Evolutionary conservation across 2,329 filamentous ascomycete species (phyloP).

Genomic region (Ophiostoma populinum): DNA sequence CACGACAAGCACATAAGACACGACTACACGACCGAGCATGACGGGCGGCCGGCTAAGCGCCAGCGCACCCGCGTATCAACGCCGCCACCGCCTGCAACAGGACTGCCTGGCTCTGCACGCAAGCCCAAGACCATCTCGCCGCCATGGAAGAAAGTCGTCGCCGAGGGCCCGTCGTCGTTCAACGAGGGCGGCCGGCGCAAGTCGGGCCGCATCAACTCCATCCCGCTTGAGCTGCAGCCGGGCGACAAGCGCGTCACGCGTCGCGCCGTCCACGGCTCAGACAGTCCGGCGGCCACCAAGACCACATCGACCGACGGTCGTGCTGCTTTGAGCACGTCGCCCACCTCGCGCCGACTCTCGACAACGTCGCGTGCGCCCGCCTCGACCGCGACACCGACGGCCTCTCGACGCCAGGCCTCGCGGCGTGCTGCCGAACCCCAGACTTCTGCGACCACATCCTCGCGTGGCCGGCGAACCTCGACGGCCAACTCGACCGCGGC

Average conservation of each 20-base stretch:
- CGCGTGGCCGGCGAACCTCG: conserved; percentile 8
- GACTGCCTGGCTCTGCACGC: conserved; percentile 17
- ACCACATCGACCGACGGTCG: not conserved
- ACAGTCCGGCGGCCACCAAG: conserved; percentile 19
- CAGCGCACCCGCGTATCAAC: conserved; percentile 37
- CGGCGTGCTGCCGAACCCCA: conserved; percentile 4
- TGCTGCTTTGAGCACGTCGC: not conserved
- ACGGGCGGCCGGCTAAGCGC: conserved; percentile 44
- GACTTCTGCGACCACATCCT: conserved; percentile 1
- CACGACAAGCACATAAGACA: too few relatives aligned
- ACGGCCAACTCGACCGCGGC: conserved; percentile 22
- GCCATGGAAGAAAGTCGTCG: conserved; percentile 78
- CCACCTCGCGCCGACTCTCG: conserved; percentile 11
- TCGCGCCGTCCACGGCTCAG: conserved; percentile 22
- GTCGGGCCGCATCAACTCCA: conserved; percentile 44
- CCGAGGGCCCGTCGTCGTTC: conserved; percentile 77
- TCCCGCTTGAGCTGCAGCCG: conserved; percentile 35
- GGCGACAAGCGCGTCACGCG: conserved; percentile 35
- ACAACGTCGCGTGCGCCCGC: conserved; percentile 15
- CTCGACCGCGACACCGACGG: not conserved
- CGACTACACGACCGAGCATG: too few relatives aligned
- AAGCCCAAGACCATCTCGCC: conserved; percentile 49
- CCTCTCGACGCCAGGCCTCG: conserved; percentile 12
- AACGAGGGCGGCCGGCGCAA: conserved; percentile 54
- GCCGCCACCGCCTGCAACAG: conserved; percentile 13